Evolutionary conservation across 371 early-diverging fungal genomes (phyloP), one percentile per base, ranked within the genome.

Genomic region (Syncephalastrum racemosum): DNA sequence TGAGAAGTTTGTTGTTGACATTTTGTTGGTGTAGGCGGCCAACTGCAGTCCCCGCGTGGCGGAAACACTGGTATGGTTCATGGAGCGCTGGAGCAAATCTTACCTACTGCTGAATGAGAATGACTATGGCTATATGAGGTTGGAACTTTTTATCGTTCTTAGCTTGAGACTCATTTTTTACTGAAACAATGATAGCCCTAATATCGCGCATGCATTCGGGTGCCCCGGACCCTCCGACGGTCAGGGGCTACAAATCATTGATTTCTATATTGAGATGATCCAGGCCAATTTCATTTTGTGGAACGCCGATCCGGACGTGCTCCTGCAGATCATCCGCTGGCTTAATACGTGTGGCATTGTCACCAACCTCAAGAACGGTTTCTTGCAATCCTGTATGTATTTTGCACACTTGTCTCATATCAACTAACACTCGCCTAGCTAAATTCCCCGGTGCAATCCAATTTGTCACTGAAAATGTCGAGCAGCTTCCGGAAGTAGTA

Each of bases 11-110:
- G 1, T 7, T 27, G 27, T 7, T 31, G n/a, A 53, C 45, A 4
- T 54, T 25, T 40, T 46, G 25, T 42, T 59, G 44, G 48, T 43
- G 54, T 52, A 79, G 75, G 84, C 85, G 6, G 71, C 80, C 20
- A 74, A 83, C 19, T 88, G 85, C 64, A 90, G 90, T 63, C 92
- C 92, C 3, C 76, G 84, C 50, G 80, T 90, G 4, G 78, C 85
- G 2, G 86, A 90, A 53, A 87, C 89, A 0, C 61, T 90, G 23
- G 69, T 90, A 45, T 89, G 89, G 87, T 92, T 85, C 64, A 68
- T 87, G 48, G 87, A 89, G 54, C 75, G 92, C 19, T 92, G 92
- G 90, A 72, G 78, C 43, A 77, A 81, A 49, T 84, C 90, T 0
- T 92, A 89, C 62, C 61, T 92, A 8, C 79, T 90, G 40, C 36